phyloP scores from a whole-genome alignment of 345 rosid genomes.

The Excoecaria agallocha region DNA sequence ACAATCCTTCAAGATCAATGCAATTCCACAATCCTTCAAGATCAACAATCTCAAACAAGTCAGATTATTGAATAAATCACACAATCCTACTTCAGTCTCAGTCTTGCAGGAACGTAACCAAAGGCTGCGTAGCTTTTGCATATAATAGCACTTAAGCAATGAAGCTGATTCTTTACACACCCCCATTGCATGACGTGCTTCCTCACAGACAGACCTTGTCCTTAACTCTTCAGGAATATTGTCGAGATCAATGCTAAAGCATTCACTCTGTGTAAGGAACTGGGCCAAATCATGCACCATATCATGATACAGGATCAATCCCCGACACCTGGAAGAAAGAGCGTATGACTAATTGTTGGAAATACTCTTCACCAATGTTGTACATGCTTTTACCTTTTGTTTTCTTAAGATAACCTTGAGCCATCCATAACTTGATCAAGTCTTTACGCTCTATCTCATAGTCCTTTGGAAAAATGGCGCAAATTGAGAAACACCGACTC shows the following conservation, averaged over 20 bases:
- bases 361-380: not conserved
- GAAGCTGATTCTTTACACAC: too few relatives aligned
- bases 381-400: not conserved
- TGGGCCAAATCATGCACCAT: not conserved
- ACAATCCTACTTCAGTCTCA: not conserved
- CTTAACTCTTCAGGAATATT: not conserved
- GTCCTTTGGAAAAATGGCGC: not conserved
- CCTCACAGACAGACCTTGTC: not conserved
- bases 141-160: not conserved
- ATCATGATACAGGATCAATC: too few relatives aligned
- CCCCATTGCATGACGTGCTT: not conserved
- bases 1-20: too few relatives aligned
- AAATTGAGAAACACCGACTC: not conserved
- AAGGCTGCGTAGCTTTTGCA: not conserved
- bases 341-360: not conserved
- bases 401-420: not conserved
- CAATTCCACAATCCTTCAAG: not conserved
- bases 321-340: slow-evolving; percentile 1
- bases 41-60: slow-evolving; percentile 1
- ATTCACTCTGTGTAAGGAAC: not conserved
- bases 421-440: not conserved
- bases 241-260: not conserved
- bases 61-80: not conserved
- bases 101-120: not conserved
- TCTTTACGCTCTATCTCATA: not conserved